Conservation (phyloP, 176 grass and related monocot species). For the Oryza punctata region DNA sequence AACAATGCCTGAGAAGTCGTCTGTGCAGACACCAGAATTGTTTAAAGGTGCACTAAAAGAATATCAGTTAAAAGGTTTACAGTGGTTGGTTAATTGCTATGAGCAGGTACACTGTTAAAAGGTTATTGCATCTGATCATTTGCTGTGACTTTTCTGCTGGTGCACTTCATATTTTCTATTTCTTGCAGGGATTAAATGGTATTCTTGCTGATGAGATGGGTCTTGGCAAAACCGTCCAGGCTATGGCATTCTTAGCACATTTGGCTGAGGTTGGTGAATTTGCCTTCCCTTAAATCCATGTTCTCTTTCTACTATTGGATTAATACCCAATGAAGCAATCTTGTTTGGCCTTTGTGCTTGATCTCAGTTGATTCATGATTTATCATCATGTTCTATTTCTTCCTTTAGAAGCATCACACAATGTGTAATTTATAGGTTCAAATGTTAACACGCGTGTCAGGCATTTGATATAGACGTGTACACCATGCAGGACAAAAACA, state of each 20-base stretch:
- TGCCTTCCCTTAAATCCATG: neutral
- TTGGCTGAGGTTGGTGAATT: slow-evolving; percentile 88
- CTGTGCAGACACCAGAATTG: slow-evolving; percentile 88
- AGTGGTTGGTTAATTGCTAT: slow-evolving; percentile 99
- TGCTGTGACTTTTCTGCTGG: neutral
- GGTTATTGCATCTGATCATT: slow-evolving; percentile 10
- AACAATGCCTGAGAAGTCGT: slow-evolving; percentile 95
- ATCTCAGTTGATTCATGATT: slow-evolving; percentile 4
- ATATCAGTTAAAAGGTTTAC: slow-evolving; percentile 97
- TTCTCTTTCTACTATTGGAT: slow-evolving; percentile 23
- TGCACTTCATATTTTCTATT: slow-evolving; percentile 16
- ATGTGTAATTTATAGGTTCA: neutral
- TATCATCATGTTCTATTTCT: neutral
- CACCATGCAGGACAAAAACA: slow-evolving; percentile 91
- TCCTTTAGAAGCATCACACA: slow-evolving; percentile 8
- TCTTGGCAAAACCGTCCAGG: slow-evolving; percentile 98
- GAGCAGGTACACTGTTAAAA: slow-evolving; percentile 73
- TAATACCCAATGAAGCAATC: neutral
- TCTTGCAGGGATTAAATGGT: slow-evolving; percentile 88
- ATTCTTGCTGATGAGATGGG: slow-evolving; percentile 99
- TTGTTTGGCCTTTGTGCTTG: neutral
- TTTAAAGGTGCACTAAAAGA: slow-evolving; percentile 97
- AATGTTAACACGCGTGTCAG: neutral
- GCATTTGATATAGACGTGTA: slow-evolving; percentile 15
- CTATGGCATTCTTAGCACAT: slow-evolving; percentile 99